Evolutionary conservation across 768 basidiomycete genomes (phyloP).

Genomic region (Pulveroboletus sp.): DNA sequence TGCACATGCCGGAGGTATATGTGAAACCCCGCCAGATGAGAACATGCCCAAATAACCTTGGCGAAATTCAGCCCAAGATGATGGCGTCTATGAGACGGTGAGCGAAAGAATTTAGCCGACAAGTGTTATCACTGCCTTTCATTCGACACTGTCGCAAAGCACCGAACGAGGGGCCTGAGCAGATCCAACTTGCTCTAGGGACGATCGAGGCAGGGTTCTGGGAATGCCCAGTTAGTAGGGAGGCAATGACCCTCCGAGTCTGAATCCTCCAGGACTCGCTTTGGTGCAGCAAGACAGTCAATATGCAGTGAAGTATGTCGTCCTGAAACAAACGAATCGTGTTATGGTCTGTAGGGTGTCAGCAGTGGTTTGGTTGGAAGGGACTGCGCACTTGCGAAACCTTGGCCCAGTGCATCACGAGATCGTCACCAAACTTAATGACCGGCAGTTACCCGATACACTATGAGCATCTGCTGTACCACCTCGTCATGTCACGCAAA

Average conservation of each 20-base stretch:
- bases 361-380: not conserved
- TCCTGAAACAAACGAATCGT: not conserved
- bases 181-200: slow-evolving; percentile 2
- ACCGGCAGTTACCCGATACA: no score
- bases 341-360: not conserved
- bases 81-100: not conserved
- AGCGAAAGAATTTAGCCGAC: not conserved
- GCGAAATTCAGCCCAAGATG: not conserved
- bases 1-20: no score
- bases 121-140: not conserved
- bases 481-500: slow-evolving; percentile 19
- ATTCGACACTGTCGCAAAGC: not conserved
- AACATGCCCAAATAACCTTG: no score
- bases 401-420: no score
- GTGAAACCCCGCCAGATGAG: no score
- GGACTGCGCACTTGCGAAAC: not conserved
- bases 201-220: slow-evolving; percentile 3
- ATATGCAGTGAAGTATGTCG: not conserved
- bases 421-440: no score
- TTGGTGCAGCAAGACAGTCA: not conserved
- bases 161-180: not conserved
- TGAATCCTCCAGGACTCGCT: not conserved
- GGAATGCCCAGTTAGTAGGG: slow-evolving; percentile 1
- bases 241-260: no score
- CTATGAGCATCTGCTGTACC: no score